These are phyloP conservation scores for Haberlea rhodopensis DNA, from an alignment of 257 asterid species.

Conservation along the genomic window DNA sequence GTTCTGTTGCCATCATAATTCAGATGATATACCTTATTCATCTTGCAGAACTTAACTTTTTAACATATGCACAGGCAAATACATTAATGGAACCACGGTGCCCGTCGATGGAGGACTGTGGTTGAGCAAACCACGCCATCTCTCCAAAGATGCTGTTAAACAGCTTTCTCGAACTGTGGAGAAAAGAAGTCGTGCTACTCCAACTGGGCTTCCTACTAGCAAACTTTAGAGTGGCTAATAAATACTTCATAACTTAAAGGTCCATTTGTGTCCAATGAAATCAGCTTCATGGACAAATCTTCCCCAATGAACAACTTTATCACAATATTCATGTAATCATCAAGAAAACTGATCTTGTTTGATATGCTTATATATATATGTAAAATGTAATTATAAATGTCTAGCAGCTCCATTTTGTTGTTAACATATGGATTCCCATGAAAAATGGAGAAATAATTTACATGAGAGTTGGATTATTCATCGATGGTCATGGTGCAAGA, in stretches of 20 bases:
- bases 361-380: no score
- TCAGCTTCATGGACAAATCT: neutral
- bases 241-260: neutral
- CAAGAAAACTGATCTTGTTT: slow-evolving; percentile 2
- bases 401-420: no score
- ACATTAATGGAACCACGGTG: slow-evolving; percentile 61
- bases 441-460: no score
- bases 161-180: slow-evolving; percentile 64
- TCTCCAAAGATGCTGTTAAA: slow-evolving; percentile 57
- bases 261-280: neutral
- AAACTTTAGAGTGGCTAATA: slow-evolving; percentile 37
- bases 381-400: no score
- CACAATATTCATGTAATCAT: neutral
- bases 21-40: neutral
- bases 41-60: neutral
- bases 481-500: no score
- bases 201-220: slow-evolving; percentile 56
- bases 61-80: slow-evolving; percentile 50
- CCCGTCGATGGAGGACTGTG: slow-evolving; percentile 79
- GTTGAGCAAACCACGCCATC: no score
- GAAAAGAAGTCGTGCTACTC: slow-evolving; percentile 51
- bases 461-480: no score
- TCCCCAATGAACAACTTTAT: neutral
- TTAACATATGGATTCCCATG: no score
- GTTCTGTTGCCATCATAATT: neutral